These are phyloP conservation scores for Candida bentonensis DNA, from an alignment of 805 yeast genomes.

Conservation along the genomic window DNA sequence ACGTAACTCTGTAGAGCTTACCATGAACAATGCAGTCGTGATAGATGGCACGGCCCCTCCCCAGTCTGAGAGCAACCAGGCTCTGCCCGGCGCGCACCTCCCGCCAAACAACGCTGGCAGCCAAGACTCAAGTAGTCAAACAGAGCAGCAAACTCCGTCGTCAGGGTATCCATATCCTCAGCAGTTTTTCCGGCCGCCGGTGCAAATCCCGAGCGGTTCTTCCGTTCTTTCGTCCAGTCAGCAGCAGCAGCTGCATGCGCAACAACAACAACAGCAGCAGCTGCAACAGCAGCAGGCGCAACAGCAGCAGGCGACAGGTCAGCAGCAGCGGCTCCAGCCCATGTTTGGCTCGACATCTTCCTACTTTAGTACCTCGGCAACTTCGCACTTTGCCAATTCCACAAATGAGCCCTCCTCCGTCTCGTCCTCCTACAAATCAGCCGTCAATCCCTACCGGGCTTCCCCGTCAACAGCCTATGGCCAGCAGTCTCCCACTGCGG, in stretches of 20 bases:
- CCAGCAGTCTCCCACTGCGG: constrained; percentile 1
- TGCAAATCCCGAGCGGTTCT: neutral
- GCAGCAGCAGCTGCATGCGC: constrained; percentile 1
- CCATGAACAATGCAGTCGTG: neutral
- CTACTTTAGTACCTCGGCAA: constrained; percentile 15
- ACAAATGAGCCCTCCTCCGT: constrained; percentile 18
- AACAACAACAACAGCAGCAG: constrained; percentile 5
- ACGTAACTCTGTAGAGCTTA: no score
- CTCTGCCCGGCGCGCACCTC: neutral
- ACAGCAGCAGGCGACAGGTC: constrained; percentile 6
- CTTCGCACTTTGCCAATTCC: constrained; percentile 15
- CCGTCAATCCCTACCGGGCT: constrained; percentile 8
- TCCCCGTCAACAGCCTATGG: constrained; percentile 4
- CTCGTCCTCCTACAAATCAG: constrained; percentile 15
- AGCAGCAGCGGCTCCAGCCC: constrained; percentile 6
- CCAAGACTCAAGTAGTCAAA: neutral
- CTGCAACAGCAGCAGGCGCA: constrained; percentile 8
- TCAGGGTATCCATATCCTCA: neutral
- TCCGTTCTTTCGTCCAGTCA: neutral
- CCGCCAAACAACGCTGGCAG: neutral
- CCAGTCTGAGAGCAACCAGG: neutral
- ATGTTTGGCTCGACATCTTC: constrained; percentile 11
- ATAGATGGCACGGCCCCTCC: neutral
- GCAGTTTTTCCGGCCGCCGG: constrained; percentile 1
- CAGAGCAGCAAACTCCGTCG: neutral